Percentiles rank a stretch among this genome's conserved stretches.
Conservation (phyloP, 371 early-diverging fungal species). For the Phascolomyces articulosus region DNA sequence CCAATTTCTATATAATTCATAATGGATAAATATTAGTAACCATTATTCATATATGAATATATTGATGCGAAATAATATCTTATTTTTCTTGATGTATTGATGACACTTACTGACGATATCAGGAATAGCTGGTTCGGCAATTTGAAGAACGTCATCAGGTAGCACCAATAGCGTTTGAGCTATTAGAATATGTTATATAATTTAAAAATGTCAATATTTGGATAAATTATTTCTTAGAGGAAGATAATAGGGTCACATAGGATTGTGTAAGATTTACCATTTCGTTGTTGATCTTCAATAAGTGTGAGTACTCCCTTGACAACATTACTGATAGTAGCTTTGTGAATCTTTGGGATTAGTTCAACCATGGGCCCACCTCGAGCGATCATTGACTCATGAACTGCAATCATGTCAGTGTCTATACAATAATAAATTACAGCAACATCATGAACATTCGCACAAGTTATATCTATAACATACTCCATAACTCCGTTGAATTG, state of each 20-base stretch:
- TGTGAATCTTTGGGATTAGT: conserved; percentile 16
- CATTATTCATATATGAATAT: not conserved
- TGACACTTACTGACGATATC: conserved; percentile 13
- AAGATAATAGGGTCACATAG: no score
- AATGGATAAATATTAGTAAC: not conserved
- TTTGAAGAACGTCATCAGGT: conserved; percentile 13
- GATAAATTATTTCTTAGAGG: no score
- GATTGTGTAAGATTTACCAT: conserved; percentile 20
- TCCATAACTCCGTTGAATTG: no score
- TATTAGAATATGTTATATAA: not conserved
- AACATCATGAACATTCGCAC: no score
- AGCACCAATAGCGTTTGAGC: conserved; percentile 22
- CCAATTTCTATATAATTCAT: not conserved
- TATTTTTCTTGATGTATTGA: not conserved
- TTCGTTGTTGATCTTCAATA: conserved; percentile 43
- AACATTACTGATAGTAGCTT: conserved; percentile 45
- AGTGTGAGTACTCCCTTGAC: conserved; percentile 51
- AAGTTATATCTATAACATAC: no score
- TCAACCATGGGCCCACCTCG: not conserved
- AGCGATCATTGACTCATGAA: no score
- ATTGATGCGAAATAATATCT: not conserved
- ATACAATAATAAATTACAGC: not conserved
- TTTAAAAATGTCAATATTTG: not conserved
- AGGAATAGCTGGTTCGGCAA: conserved; percentile 2
- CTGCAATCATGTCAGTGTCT: not conserved